Evolutionary conservation across 1,284 basidiomycete species (phyloP).

Genomic region (Athelia psychrophila): DNA sequence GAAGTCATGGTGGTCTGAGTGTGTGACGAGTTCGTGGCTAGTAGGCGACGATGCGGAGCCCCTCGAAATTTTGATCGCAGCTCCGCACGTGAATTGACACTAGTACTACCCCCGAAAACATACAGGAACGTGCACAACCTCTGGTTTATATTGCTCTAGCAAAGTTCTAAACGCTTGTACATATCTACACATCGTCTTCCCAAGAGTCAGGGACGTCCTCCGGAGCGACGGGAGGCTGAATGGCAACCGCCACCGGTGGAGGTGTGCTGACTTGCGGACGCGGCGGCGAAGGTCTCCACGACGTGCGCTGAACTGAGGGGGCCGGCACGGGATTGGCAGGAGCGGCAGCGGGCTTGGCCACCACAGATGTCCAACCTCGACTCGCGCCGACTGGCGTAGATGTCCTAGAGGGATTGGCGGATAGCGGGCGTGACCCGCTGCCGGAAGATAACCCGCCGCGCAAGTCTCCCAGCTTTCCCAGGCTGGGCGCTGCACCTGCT

Average conservation of each 20-base stretch:
- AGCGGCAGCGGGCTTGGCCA: slow-evolving; percentile 17
- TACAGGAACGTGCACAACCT: neutral
- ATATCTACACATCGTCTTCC: slow-evolving; percentile 44
- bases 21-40: neutral
- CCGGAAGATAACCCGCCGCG: slow-evolving; percentile 23
- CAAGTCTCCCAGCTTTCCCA: slow-evolving; percentile 60
- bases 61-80: neutral
- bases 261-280: slow-evolving; percentile 9
- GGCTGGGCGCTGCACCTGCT: slow-evolving; percentile 26
- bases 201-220: slow-evolving; percentile 46
- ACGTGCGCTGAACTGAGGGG: slow-evolving; percentile 6
- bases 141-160: neutral
- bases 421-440: neutral
- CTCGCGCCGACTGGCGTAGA: slow-evolving; percentile 5
- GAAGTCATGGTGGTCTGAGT: neutral
- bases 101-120: no score
- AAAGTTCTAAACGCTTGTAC: neutral
- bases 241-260: slow-evolving; percentile 1
- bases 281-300: slow-evolving; percentile 17
- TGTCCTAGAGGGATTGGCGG: neutral
- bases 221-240: neutral
- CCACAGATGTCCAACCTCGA: slow-evolving; percentile 38
- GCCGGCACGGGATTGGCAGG: slow-evolving; percentile 17
- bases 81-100: neutral
- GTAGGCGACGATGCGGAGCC: neutral